Evolutionary conservation across 2,329 filamentous ascomycete species (phyloP).

Genomic region (Trichophyton simii): DNA sequence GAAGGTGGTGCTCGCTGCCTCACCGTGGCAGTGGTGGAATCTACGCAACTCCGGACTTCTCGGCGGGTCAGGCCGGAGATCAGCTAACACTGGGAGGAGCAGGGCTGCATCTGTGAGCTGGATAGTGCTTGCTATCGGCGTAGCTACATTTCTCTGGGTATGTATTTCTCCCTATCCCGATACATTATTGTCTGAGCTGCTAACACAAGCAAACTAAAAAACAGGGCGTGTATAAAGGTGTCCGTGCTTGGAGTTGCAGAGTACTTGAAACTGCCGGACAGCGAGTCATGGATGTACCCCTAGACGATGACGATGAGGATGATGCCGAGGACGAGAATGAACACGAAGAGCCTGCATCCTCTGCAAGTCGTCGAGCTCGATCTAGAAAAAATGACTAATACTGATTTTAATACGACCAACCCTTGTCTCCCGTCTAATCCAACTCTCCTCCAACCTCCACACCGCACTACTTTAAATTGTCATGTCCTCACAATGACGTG

Average conservation of each 20-base stretch:
- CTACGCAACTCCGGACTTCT: constrained; percentile 50
- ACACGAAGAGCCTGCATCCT: constrained; percentile 1
- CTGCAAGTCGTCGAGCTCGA: neutral
- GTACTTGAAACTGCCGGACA: constrained; percentile 68
- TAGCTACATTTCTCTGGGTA: constrained; percentile 66
- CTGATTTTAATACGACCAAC: neutral
- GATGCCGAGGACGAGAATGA: constrained; percentile 36
- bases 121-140: constrained; percentile 65
- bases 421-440: neutral
- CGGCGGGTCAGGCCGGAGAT: constrained; percentile 35
- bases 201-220: neutral
- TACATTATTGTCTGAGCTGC: neutral
- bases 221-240: constrained; percentile 68
- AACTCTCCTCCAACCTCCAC: neutral
- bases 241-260: constrained; percentile 58
- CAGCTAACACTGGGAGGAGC: constrained; percentile 57
- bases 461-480: constrained; percentile 95
- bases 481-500: constrained; percentile 71
- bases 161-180: constrained; percentile 20
- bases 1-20: constrained; percentile 63
- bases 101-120: constrained; percentile 68
- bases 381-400: constrained; percentile 20
- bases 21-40: constrained; percentile 66
- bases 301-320: constrained; percentile 44
- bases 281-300: constrained; percentile 61